These are phyloP conservation scores for Actinomortierella ambigua DNA, from an alignment of 371 early-diverging fungal genomes.

Conservation along the genomic window DNA sequence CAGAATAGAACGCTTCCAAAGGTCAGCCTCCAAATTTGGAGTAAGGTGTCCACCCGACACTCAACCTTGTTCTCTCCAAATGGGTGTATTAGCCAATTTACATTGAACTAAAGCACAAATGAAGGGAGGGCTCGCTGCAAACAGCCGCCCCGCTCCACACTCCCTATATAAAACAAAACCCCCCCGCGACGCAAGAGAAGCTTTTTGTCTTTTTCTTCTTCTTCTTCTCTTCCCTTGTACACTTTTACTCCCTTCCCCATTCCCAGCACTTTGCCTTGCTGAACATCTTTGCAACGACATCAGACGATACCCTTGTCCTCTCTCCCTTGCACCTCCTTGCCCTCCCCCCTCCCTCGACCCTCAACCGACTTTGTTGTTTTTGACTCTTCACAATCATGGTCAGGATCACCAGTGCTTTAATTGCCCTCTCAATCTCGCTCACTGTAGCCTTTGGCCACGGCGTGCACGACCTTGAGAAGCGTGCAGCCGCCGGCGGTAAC, in stretches of 20 bases:
- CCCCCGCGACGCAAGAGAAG: neutral
- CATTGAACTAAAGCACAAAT: too few relatives aligned
- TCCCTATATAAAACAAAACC: neutral
- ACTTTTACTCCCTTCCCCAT: neutral
- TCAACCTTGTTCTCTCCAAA: too few relatives aligned
- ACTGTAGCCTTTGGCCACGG: slow-evolving; percentile 8
- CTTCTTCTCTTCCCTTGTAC: neutral
- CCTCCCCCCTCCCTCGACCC: neutral
- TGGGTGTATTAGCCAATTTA: too few relatives aligned
- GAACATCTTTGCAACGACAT: too few relatives aligned
- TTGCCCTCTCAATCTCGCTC: neutral
- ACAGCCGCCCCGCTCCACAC: too few relatives aligned
- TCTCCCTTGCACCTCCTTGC: neutral
- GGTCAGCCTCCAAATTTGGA: too few relatives aligned
- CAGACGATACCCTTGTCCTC: neutral
- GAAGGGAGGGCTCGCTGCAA: too few relatives aligned
- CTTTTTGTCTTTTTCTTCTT: neutral
- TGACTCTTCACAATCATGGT: neutral
- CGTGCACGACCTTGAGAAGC: slow-evolving; percentile 13
- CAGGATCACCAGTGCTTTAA: neutral
- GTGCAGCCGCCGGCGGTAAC: neutral
- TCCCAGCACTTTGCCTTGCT: too few relatives aligned
- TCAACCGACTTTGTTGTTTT: neutral
- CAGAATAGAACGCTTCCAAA: too few relatives aligned
- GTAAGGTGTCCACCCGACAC: too few relatives aligned